These are phyloP conservation scores for Andrographis paniculata DNA, from an alignment of 305 asterid species.

Conservation along the genomic window DNA sequence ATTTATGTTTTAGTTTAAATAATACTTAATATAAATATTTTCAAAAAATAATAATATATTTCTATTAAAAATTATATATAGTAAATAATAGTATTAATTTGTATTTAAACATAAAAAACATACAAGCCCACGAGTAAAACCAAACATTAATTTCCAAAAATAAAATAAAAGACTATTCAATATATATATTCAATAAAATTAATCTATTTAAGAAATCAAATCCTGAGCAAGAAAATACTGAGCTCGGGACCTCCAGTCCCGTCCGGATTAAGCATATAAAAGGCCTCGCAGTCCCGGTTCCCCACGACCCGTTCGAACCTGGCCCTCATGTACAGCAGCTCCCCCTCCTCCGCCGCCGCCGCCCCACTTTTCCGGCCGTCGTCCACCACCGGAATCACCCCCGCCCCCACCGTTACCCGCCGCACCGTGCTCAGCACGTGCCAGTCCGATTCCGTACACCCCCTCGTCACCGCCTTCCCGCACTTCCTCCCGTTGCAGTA, in stretches of 20 bases:
- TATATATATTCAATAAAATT: too few relatives aligned
- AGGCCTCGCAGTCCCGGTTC: slow-evolving; percentile 87
- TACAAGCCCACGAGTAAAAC: too few relatives aligned
- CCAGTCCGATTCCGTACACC: slow-evolving; percentile 61
- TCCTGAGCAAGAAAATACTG: slow-evolving; percentile 77
- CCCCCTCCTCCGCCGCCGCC: slow-evolving; percentile 90
- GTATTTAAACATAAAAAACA: too few relatives aligned
- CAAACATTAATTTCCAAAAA: too few relatives aligned
- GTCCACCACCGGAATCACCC: slow-evolving; percentile 49
- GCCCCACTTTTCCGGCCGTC: too few relatives aligned
- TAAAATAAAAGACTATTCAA: too few relatives aligned
- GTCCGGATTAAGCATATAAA: slow-evolving; percentile 90
- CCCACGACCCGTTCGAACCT: slow-evolving; percentile 87
- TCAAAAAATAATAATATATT: too few relatives aligned
- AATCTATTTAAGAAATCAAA: slow-evolving; percentile 36
- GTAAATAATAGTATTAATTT: too few relatives aligned
- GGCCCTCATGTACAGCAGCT: slow-evolving; percentile 84
- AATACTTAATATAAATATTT: too few relatives aligned
- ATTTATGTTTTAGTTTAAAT: too few relatives aligned
- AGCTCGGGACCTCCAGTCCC: slow-evolving; percentile 92
- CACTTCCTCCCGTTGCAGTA: slow-evolving; percentile 82
- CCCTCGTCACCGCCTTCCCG: slow-evolving; percentile 61
- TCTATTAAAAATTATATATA: too few relatives aligned
- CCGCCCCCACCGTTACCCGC: slow-evolving; percentile 76
- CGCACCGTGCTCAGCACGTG: slow-evolving; percentile 70